Base-by-base conservation (phyloP, 768 basidiomycete species). In the Infundibulicybe gibba region DNA sequence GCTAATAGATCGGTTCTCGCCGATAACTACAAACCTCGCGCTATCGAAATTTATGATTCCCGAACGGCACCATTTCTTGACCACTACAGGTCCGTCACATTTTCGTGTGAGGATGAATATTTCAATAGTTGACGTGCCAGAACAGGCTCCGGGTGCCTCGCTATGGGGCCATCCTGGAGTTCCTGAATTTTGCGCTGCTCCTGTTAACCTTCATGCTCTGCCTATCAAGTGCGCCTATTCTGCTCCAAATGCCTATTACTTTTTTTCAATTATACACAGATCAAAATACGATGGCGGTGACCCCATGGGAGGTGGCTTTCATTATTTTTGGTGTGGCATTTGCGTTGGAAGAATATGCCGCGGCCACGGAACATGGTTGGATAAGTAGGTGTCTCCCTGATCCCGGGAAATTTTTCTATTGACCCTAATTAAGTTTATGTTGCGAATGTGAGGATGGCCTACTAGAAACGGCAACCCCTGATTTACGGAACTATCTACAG, bases 351-450 rank as follows among this genome's bases (percentile, higher is more conserved):
- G 93, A 95, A 64, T 94, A 94, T 61, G 91, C 92, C 0, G 80
- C 90, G 4, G 80, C 86, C 1, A 89, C 80, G 42, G 90, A 94
- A 61, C 83, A 94, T 57, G 91, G 93, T 19, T 93, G 88, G 89
- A 76, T 79, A 39, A 83, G 90, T 91, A 57, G 67, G 90, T 45
- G 32, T 34, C 11, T 12, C 35, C 49, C 31, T 49, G 40, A 33
- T 48, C 45, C 45, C n/a, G 32, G 19, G 20, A 6, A 41, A 5
- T 6, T 44, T 32, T 32, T 5, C 6, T 20, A 39, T 19, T 32
- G 50, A 39, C 49, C 32, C 19, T 19, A n/a, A 31, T 32, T n/a
- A 40, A 76, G 90, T 94, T 44, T 94, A 94, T 61, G 80, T 90
- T 37, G 88, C 90, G 16, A 92, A 90, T 58, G 90, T 89, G 60